Evolutionary conservation across 1,284 basidiomycete species (phyloP).

Genomic region (Peniophora sp.): DNA sequence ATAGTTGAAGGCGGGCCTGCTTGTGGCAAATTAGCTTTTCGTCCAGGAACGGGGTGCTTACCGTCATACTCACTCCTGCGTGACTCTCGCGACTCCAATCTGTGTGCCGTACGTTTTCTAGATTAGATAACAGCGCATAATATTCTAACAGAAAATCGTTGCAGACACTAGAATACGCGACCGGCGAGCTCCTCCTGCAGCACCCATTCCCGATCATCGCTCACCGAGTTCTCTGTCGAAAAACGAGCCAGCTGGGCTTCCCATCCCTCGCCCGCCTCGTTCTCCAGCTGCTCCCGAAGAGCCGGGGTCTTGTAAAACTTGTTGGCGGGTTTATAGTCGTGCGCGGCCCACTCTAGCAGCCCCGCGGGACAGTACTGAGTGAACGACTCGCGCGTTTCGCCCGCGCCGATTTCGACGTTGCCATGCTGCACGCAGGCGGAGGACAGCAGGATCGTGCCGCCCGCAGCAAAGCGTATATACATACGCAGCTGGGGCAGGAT

Average conservation of each 20-base stretch:
- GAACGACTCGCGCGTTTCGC: slow-evolving; percentile 1
- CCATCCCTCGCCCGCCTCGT: slow-evolving; percentile 1
- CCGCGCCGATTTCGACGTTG: background rate
- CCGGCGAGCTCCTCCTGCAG: background rate
- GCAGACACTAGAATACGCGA: too few species aligned
- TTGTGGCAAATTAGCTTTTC: too few species aligned
- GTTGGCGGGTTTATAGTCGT: background rate
- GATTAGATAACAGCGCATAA: too few species aligned
- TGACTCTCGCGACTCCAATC: too few species aligned
- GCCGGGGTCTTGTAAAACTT: background rate
- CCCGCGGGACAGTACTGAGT: slow-evolving; percentile 5
- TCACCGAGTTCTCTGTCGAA: background rate
- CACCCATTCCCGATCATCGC: background rate
- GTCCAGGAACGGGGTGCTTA: too few species aligned
- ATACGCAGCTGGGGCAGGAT: slow-evolving; percentile 1
- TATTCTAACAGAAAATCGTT: too few species aligned
- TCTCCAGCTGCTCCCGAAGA: background rate
- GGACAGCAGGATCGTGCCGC: background rate
- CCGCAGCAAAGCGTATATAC: slow-evolving; percentile 1
- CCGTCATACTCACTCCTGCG: too few species aligned
- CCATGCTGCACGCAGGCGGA: slow-evolving; percentile 3
- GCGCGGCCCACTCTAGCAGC: background rate
- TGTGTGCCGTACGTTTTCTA: too few species aligned
- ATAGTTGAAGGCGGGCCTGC: too few species aligned
- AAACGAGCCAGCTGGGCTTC: background rate